Conservation (phyloP, 73 alveolate genomes). For the Tetrahymena borealis region DNA sequence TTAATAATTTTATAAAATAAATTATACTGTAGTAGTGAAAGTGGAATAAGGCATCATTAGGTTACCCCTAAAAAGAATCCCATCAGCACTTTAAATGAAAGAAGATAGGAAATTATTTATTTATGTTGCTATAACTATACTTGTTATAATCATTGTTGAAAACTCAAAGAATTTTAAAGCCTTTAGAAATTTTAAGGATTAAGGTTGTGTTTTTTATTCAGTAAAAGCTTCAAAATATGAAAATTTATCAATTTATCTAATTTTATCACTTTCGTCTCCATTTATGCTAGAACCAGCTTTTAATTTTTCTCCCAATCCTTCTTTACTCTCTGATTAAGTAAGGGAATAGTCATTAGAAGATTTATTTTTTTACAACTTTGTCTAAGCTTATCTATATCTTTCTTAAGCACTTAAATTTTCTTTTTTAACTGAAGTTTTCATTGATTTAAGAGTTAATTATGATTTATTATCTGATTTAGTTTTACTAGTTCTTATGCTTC, state of each 20-base stretch:
- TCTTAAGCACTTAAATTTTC: not conserved
- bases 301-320: not conserved
- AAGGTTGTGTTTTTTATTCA: not conserved
- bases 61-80: not conserved
- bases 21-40: not conserved
- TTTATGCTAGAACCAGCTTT: not conserved
- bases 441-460: not conserved
- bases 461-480: not conserved
- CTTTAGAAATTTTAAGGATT: not conserved
- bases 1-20: not conserved
- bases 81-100: not conserved
- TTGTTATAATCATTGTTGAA: not conserved
- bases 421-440: not conserved
- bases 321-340: not conserved
- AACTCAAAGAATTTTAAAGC: not conserved
- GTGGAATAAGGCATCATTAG: not conserved
- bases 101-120: not conserved
- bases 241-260: not conserved
- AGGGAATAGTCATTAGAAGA: not conserved
- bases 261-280: not conserved
- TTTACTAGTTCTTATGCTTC: not conserved
- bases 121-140: not conserved
- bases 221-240: not conserved
- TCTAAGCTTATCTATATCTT: not conserved
- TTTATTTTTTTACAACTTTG: not conserved